Percentiles rank a stretch among this genome's conserved stretches.
Evolutionary conservation across 2,329 filamentous ascomycete species (phyloP).

Genomic region (Botrytis porri): DNA sequence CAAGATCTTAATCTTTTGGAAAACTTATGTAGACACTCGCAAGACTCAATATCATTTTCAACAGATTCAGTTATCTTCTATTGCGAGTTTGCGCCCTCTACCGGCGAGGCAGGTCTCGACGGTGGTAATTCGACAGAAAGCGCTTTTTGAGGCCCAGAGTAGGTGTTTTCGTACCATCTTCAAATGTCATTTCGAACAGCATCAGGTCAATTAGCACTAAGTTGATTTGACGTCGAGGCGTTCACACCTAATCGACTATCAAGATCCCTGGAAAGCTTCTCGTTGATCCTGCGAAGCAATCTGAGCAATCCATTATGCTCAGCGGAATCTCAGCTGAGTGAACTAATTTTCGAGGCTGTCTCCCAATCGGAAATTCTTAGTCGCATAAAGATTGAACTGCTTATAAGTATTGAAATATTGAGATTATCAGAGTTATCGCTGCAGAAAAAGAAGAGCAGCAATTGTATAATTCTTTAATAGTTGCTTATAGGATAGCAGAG

Average conservation of each 20-base stretch:
- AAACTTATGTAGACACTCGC: not conserved
- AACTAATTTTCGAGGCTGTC: not conserved
- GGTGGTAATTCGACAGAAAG: too few relatives aligned
- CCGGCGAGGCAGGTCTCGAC: not conserved
- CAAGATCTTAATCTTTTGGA: fast-evolving
- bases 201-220: too few relatives aligned
- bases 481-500: not conserved
- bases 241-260: not conserved
- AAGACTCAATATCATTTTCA: not conserved
- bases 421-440: not conserved
- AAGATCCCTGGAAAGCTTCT: not conserved
- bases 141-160: too few relatives aligned
- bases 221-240: not conserved
- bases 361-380: not conserved
- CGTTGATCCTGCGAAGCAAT: not conserved
- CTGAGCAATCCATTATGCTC: not conserved
- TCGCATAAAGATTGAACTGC: not conserved
- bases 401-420: not conserved
- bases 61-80: not conserved
- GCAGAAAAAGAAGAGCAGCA: not conserved
- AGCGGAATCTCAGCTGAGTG: too few relatives aligned
- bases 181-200: too few relatives aligned
- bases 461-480: not conserved
- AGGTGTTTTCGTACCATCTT: not conserved
- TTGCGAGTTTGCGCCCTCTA: not conserved